phyloP scores from a whole-genome alignment of 257 asterid species.

The Gentiana straminea region DNA sequence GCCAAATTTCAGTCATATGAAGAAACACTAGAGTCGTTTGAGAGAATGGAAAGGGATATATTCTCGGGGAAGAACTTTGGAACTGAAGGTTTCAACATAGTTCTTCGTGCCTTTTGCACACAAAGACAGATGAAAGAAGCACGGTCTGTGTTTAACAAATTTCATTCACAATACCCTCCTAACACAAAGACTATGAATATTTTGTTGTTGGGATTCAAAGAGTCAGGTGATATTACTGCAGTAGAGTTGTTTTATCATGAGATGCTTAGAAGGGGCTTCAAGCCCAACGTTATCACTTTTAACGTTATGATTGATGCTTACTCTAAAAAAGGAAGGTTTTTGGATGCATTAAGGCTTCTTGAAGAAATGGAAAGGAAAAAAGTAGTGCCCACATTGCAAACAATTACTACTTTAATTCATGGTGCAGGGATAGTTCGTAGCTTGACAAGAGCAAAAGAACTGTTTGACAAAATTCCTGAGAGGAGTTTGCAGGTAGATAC shows the following conservation, averaged over 20 bases:
- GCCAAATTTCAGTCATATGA: conserved; percentile 71
- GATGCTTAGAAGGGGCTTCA: conserved; percentile 83
- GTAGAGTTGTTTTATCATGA: conserved; percentile 88
- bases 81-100: conserved; percentile 66
- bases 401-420: conserved; percentile 75
- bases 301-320: conserved; percentile 64
- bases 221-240: conserved; percentile 67
- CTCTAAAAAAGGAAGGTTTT: conserved; percentile 62
- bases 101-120: conserved; percentile 79
- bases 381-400: conserved; percentile 50
- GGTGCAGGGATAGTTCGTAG: conserved; percentile 86
- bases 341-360: conserved; percentile 68
- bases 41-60: conserved; percentile 58
- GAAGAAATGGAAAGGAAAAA: conserved; percentile 57
- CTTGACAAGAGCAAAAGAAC: conserved; percentile 42
- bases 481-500: conserved; percentile 47
- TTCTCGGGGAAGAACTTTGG: conserved; percentile 45
- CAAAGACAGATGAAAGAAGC: conserved; percentile 88
- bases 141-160: conserved; percentile 61
- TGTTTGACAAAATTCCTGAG: conserved; percentile 38
- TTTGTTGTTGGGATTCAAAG: conserved; percentile 82
- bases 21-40: conserved; percentile 66
- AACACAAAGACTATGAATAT: conserved; percentile 82
- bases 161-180: conserved; percentile 53
- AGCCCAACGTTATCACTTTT: conserved; percentile 50